Evolutionary conservation across 1,139 yeast species (phyloP).

Genomic region (Scheffersomyces stambukii): DNA sequence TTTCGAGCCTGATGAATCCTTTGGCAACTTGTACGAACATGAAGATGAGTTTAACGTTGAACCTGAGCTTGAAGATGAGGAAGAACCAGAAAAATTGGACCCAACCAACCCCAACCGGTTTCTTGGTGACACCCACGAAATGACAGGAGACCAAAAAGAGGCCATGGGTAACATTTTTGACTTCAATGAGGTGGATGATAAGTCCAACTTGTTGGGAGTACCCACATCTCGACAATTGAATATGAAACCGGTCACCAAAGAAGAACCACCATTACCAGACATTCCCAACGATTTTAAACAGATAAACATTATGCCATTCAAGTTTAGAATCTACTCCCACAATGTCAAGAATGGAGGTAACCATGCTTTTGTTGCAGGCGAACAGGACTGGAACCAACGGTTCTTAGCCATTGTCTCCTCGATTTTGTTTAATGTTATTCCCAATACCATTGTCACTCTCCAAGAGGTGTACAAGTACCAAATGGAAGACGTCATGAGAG

Average conservation of each 20-base stretch:
- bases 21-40: background rate
- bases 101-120: slow-evolving; percentile 16
- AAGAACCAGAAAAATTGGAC: slow-evolving; percentile 3
- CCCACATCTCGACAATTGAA: slow-evolving; percentile 4
- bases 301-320: slow-evolving; percentile 14
- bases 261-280: slow-evolving; percentile 14
- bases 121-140: slow-evolving; percentile 20
- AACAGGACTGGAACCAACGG: slow-evolving; percentile 27
- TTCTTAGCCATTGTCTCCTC: slow-evolving; percentile 22
- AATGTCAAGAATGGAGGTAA: slow-evolving; percentile 36
- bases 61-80: background rate
- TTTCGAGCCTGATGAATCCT: no score
- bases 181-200: background rate
- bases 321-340: slow-evolving; percentile 34
- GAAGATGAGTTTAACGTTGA: background rate
- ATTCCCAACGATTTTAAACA: slow-evolving; percentile 14
- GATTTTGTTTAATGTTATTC: slow-evolving; percentile 21
- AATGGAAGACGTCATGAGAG: slow-evolving; percentile 26
- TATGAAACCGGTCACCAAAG: slow-evolving; percentile 14
- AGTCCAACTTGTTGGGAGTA: slow-evolving; percentile 4
- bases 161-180: slow-evolving; percentile 1
- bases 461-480: slow-evolving; percentile 36
- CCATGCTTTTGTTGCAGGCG: slow-evolving; percentile 24
- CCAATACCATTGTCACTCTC: slow-evolving; percentile 27
- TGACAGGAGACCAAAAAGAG: slow-evolving; percentile 16